Percentiles rank a stretch among this genome's conserved stretches.
These are phyloP conservation scores for Rhodotorula kratochvilovae DNA, from an alignment of 768 basidiomycete species.

Conservation along the genomic window DNA sequence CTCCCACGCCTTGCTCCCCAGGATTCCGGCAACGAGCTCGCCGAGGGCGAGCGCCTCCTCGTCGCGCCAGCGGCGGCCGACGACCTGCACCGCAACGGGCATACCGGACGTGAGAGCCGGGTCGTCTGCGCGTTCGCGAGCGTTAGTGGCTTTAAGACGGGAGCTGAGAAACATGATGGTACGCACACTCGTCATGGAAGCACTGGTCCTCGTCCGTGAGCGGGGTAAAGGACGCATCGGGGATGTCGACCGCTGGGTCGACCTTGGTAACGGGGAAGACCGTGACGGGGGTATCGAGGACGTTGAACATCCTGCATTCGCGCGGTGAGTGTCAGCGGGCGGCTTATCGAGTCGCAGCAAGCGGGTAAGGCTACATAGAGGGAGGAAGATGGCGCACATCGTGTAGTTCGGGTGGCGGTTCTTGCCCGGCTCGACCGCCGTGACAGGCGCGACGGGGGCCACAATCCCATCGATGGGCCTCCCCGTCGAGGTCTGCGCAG, in stretches of 20 bases:
- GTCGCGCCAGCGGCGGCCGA: constrained; percentile 25
- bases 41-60: constrained; percentile 13
- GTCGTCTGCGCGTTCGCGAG: constrained; percentile 15
- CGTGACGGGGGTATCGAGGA: constrained; percentile 60
- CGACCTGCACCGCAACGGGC: neutral
- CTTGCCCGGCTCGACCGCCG: neutral
- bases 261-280: constrained; percentile 64
- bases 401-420: constrained; percentile 5
- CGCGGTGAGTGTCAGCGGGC: constrained; percentile 41
- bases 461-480: constrained; percentile 73
- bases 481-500: constrained; percentile 58
- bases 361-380: neutral
- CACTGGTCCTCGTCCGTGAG: neutral
- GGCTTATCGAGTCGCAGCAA: neutral
- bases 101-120: constrained; percentile 1
- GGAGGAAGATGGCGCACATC: neutral
- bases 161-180: neutral
- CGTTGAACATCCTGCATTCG: constrained; percentile 62
- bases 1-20: constrained; percentile 1
- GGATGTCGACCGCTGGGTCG: constrained; percentile 55
- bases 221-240: neutral
- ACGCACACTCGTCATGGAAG: neutral
- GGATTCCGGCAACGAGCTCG: neutral
- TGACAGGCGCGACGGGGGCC: constrained; percentile 49
- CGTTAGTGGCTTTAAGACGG: no score